phyloP scores from a whole-genome alignment of 768 basidiomycete genomes.

The Sporobolomyces phaffii region DNA sequence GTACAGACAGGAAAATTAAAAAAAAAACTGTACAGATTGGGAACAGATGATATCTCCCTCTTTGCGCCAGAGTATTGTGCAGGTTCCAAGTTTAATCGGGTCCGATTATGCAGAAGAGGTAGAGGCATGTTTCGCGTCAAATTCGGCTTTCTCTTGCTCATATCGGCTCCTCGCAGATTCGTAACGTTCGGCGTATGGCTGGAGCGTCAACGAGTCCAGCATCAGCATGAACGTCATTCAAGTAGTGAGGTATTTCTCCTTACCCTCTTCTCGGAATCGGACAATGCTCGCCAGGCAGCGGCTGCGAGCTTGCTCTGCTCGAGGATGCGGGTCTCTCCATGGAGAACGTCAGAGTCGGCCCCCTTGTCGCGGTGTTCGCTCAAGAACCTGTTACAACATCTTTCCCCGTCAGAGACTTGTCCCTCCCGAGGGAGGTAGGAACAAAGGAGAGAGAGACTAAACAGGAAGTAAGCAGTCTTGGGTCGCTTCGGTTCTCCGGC shows the following conservation, averaged over 20 bases:
- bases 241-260: too few species aligned
- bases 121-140: conserved; percentile 6
- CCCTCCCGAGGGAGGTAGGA: too few species aligned
- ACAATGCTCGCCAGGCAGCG: conserved; percentile 10
- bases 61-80: too few species aligned
- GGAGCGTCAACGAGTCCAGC: too few species aligned
- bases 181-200: conserved; percentile 25
- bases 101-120: background rate
- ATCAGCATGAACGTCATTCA: too few species aligned
- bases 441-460: conserved; percentile 3
- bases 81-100: too few species aligned
- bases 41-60: too few species aligned
- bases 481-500: conserved; percentile 32
- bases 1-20: too few species aligned
- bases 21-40: too few species aligned
- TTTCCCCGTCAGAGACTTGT: too few species aligned
- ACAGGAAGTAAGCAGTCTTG: conserved; percentile 21
- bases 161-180: conserved; percentile 3
- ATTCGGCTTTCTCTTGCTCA: conserved; percentile 15
- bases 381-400: conserved; percentile 26
- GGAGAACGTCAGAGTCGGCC: background rate
- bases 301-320: conserved; percentile 24
- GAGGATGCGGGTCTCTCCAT: conserved; percentile 16
- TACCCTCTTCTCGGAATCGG: conserved; percentile 28
- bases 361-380: conserved; percentile 1